Conservation (phyloP, 306 rosid genomes). For the Quercus parvula region DNA sequence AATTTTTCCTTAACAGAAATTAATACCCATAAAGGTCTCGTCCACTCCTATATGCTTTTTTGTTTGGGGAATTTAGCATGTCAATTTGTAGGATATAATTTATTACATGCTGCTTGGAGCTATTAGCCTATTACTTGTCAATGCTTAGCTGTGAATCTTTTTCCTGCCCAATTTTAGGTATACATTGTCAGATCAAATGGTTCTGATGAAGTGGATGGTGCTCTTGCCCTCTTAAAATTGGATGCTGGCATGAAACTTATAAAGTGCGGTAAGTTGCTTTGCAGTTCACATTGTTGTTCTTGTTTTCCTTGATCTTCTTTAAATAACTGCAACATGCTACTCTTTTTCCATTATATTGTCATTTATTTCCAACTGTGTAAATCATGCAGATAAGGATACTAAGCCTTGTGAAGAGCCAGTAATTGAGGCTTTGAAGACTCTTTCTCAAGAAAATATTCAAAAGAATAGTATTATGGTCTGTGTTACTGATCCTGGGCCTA, state of each 20-base stretch:
- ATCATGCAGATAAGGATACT: slow-evolving; percentile 1
- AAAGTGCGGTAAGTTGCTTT: slow-evolving; percentile 19
- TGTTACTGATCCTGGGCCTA: not conserved
- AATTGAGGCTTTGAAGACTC: slow-evolving; percentile 6
- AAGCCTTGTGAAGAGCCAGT: slow-evolving; percentile 12
- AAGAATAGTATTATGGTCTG: not conserved
- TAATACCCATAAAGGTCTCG: too few species aligned
- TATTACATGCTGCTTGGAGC: not conserved
- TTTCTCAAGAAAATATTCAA: slow-evolving; percentile 10
- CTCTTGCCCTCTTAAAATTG: slow-evolving; percentile 35
- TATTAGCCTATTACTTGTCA: not conserved
- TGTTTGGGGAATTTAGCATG: not conserved
- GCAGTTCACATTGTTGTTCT: slow-evolving; percentile 1
- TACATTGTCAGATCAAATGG: slow-evolving; percentile 46
- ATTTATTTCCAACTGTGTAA: not conserved
- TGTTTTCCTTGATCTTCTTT: not conserved
- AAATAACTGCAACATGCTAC: not conserved
- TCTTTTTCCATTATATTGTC: not conserved
- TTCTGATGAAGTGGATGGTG: slow-evolving; percentile 41
- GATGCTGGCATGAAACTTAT: slow-evolving; percentile 14
- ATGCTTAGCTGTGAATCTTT: not conserved
- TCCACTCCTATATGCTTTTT: not conserved
- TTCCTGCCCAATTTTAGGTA: slow-evolving; percentile 34
- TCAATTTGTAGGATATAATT: not conserved
- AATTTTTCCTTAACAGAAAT: not conserved